Percentiles rank a stretch among this genome's conserved stretches.
Conservation (phyloP, 1,139 yeast species). For the Yamadazyma taylorii region DNA sequence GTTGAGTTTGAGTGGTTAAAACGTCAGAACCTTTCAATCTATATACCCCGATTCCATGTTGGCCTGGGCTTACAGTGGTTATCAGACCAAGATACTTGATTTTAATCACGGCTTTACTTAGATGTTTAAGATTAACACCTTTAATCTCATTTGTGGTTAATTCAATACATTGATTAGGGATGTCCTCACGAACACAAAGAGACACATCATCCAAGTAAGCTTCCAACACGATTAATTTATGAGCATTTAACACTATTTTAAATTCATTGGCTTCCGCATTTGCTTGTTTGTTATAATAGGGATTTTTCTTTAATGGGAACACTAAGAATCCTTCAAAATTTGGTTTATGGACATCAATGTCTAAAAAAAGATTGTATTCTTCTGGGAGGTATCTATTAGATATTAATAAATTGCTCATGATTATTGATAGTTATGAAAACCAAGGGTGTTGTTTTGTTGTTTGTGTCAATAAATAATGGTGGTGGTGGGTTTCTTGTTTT, state of each 20-base stretch:
- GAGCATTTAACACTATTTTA: conserved; percentile 10
- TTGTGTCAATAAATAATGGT: too few species aligned
- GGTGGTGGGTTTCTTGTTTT: too few species aligned
- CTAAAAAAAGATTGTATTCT: conserved; percentile 2
- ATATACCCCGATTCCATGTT: conserved; percentile 64
- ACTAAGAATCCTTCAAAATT: conserved; percentile 12
- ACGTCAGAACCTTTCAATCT: conserved; percentile 58
- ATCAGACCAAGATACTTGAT: conserved; percentile 53
- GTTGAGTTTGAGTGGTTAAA: conserved; percentile 71
- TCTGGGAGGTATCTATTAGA: too few species aligned
- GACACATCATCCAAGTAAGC: conserved; percentile 11
- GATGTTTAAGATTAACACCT: neutral
- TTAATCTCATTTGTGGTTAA: conserved; percentile 3
- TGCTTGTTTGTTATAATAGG: conserved; percentile 1
- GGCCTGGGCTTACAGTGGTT: conserved; percentile 56
- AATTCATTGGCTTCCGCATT: conserved; percentile 2
- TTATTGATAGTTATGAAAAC: too few species aligned
- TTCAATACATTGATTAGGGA: conserved; percentile 5
- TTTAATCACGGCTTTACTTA: neutral
- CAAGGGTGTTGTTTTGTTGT: too few species aligned
- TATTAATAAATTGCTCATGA: neutral
- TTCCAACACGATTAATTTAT: conserved; percentile 13
- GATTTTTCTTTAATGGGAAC: conserved; percentile 4
- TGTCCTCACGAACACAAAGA: conserved; percentile 9
- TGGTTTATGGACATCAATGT: conserved; percentile 12